These are phyloP conservation scores for Evernia prunastri DNA, from an alignment of 495 filamentous ascomycete species.

Conservation along the genomic window DNA sequence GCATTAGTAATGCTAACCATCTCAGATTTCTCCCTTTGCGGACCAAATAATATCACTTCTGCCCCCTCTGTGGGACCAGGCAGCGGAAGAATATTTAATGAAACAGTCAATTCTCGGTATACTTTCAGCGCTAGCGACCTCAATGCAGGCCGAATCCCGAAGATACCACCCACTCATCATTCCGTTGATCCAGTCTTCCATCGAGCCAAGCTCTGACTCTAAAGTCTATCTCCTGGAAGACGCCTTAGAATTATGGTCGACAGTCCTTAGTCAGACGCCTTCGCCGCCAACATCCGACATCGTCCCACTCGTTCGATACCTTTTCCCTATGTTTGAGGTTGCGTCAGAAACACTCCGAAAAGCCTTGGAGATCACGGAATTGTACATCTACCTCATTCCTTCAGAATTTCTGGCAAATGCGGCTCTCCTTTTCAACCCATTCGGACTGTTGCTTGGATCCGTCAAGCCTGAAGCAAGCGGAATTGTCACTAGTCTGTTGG, in stretches of 20 bases:
- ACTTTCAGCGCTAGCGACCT: constrained; percentile 66
- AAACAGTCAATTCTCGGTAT: constrained; percentile 88
- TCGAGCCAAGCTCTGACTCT: constrained; percentile 70
- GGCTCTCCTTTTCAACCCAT: constrained; percentile 51
- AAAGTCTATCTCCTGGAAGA: constrained; percentile 86
- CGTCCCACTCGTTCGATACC: constrained; percentile 56
- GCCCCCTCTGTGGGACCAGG: constrained; percentile 77
- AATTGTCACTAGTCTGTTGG: constrained; percentile 58
- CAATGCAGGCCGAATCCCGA: constrained; percentile 67
- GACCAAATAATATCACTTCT: constrained; percentile 72
- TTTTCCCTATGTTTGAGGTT: constrained; percentile 65
- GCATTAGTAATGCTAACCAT: background rate
- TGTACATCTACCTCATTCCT: constrained; percentile 75
- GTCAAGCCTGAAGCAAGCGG: constrained; percentile 61
- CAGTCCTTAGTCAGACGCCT: constrained; percentile 65
- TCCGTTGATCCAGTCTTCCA: constrained; percentile 69
- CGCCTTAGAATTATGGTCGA: constrained; percentile 78
- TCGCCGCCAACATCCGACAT: constrained; percentile 54
- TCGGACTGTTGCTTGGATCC: constrained; percentile 53
- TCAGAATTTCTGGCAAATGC: constrained; percentile 60
- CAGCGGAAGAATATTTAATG: constrained; percentile 75
- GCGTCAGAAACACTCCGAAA: constrained; percentile 64
- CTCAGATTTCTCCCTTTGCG: constrained; percentile 60
- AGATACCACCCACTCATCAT: constrained; percentile 68
- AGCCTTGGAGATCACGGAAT: constrained; percentile 65